phyloP scores from a whole-genome alignment of 306 rosid species.

The Glycine soja region DNA sequence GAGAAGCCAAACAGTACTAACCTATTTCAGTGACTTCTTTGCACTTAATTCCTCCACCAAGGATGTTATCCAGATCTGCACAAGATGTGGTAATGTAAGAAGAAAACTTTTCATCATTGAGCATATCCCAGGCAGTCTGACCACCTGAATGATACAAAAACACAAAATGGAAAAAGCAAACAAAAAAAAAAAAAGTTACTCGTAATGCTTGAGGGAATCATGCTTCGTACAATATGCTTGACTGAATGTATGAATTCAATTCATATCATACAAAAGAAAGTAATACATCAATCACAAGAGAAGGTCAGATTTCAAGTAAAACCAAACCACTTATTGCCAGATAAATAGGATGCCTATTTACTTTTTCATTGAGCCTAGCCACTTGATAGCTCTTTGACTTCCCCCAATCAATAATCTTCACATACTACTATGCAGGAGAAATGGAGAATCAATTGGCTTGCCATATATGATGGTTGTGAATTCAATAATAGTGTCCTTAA shows the following conservation, averaged over 20 bases:
- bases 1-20: constrained; percentile 46
- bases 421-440: not conserved
- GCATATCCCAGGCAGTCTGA: constrained; percentile 94
- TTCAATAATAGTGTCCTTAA: constrained; percentile 2
- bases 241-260: not conserved
- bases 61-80: constrained; percentile 79
- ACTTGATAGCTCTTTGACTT: not conserved
- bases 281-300: constrained; percentile 16
- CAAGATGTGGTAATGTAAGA: constrained; percentile 79
- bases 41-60: constrained; percentile 86
- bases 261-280: not conserved
- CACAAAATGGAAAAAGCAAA: constrained; percentile 6
- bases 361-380: constrained; percentile 9
- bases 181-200: not conserved
- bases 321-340: not conserved
- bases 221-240: not conserved
- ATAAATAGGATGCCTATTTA: constrained; percentile 16
- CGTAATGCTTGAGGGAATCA: not conserved
- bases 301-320: not conserved
- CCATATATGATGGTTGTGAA: not conserved
- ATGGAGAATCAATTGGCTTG: not conserved
- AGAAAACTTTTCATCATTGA: constrained; percentile 72
- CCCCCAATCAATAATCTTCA: constrained; percentile 9
- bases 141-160: constrained; percentile 60
- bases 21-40: constrained; percentile 97